These are phyloP conservation scores for Xylaria sp. DNA, from an alignment of 2,329 filamentous ascomycete genomes.

Conservation along the genomic window DNA sequence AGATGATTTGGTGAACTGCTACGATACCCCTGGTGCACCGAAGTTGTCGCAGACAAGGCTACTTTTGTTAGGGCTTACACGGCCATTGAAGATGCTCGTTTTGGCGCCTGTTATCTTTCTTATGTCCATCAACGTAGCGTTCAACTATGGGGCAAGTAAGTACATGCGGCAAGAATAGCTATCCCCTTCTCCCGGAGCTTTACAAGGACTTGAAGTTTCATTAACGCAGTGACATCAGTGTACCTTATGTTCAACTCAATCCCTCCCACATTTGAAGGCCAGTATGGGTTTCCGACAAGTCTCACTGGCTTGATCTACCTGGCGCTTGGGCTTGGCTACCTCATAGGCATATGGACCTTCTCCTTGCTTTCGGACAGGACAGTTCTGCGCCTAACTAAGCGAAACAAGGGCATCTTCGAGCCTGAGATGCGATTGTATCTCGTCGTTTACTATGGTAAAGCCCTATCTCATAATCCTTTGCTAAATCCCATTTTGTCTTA, in stretches of 20 bases:
- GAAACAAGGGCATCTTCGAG: conserved; percentile 50
- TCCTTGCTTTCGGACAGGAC: conserved; percentile 57
- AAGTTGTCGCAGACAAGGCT: conserved; percentile 46
- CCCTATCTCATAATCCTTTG: background rate
- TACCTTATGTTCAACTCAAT: conserved; percentile 66
- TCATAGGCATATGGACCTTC: conserved; percentile 54
- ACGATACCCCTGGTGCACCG: conserved; percentile 48
- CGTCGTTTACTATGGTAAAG: conserved; percentile 44
- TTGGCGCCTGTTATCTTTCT: conserved; percentile 59
- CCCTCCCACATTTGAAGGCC: conserved; percentile 59
- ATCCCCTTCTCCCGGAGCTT: background rate
- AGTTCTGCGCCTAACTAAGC: conserved; percentile 58
- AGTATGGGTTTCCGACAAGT: conserved; percentile 59
- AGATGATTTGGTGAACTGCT: conserved; percentile 59
- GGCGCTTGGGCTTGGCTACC: conserved; percentile 57
- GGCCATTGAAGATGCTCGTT: conserved; percentile 63
- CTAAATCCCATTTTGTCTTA: background rate
- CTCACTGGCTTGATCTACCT: conserved; percentile 62
- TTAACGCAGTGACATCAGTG: conserved; percentile 41
- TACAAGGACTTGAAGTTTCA: too few relatives aligned
- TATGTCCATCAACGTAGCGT: conserved; percentile 61
- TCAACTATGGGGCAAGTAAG: conserved; percentile 58
- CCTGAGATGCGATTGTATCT: conserved; percentile 48
- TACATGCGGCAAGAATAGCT: background rate
- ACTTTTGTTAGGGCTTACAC: conserved; percentile 56